Evolutionary conservation across 208 protist species (phyloP), one percentile per base, ranked within the genome.

Genomic region (Lotmaria passim): DNA sequence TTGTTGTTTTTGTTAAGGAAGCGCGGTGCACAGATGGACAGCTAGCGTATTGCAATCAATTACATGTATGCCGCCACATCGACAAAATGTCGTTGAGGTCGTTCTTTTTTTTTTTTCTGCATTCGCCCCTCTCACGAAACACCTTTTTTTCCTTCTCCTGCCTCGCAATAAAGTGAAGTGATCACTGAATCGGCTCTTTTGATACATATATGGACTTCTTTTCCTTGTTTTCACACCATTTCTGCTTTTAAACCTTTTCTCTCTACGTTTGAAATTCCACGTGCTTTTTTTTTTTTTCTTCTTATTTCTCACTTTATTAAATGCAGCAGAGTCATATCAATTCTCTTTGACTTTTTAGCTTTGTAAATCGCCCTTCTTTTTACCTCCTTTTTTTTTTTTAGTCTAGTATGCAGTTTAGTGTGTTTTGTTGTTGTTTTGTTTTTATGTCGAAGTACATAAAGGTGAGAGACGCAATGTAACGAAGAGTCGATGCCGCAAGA

Each of bases 261-360:
- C 31, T 53, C 8, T n/a, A n/a, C n/a, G n/a, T n/a, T n/a, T n/a
- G n/a, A n/a, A n/a, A n/a, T n/a, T n/a, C n/a, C n/a, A n/a, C n/a
- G n/a, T n/a, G n/a, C 12, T 59, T 66, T 73, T 51, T 51, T 50
- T 0, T 53, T 57, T 58, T 44, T 36, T 15, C 48, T 34, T 36
- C 51, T 11, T 38, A 12, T 34, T 38, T 36, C 33, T 1, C 30
- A 52, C n/a, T 36, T 43, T 15, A 46, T 28, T 30, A 8, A 46
- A 12, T 4, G 43, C n/a, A 47, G 17, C 43, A 7, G 43, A 47
- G 43, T 21, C 5, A 12, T 15, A 31, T 31, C 7, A 7, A 31
- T 31, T 67, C 34, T 43, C 26, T 56, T 24, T 17, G 28, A 21
- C 30, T 47, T 5, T 33, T 33, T 44, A 31, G 1, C 19, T 33